Conservation (phyloP, 805 yeast species). For the Sugiyamaella americana region DNA sequence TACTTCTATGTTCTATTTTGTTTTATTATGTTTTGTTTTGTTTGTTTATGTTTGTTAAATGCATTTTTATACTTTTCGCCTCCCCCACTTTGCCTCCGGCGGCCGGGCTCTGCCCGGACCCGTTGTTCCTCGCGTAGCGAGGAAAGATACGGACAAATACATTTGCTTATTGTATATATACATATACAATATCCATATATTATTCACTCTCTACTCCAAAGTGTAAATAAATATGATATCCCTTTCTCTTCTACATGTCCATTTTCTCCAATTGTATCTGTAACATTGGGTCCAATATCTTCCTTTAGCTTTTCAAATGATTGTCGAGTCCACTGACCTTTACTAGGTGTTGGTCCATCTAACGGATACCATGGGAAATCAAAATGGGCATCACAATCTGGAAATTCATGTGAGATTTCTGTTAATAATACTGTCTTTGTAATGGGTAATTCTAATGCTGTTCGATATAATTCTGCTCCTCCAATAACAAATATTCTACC, state of each 20-base stretch:
- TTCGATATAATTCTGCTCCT: slow-evolving; percentile 80
- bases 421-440: slow-evolving; percentile 62
- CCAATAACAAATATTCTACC: slow-evolving; percentile 80
- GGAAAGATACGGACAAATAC: too few relatives aligned
- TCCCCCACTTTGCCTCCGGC: too few relatives aligned
- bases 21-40: slow-evolving; percentile 5
- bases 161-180: too few relatives aligned
- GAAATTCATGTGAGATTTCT: slow-evolving; percentile 42
- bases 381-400: slow-evolving; percentile 70
- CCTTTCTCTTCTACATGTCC: slow-evolving; percentile 42
- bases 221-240: slow-evolving; percentile 51
- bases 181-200: too few relatives aligned
- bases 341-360: slow-evolving; percentile 7
- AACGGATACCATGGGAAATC: slow-evolving; percentile 13
- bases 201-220: slow-evolving; percentile 40
- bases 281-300: slow-evolving; percentile 31
- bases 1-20: background rate
- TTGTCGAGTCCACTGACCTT: slow-evolving; percentile 28
- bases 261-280: slow-evolving; percentile 20
- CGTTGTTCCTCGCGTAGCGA: too few relatives aligned
- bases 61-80: slow-evolving; percentile 4
- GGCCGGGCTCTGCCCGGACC: too few relatives aligned
- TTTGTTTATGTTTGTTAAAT: slow-evolving; percentile 5
- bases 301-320: slow-evolving; percentile 34
- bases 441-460: slow-evolving; percentile 39